phyloP scores from a whole-genome alignment of 495 filamentous ascomycete genomes.

The Articulospora tetracladia region DNA sequence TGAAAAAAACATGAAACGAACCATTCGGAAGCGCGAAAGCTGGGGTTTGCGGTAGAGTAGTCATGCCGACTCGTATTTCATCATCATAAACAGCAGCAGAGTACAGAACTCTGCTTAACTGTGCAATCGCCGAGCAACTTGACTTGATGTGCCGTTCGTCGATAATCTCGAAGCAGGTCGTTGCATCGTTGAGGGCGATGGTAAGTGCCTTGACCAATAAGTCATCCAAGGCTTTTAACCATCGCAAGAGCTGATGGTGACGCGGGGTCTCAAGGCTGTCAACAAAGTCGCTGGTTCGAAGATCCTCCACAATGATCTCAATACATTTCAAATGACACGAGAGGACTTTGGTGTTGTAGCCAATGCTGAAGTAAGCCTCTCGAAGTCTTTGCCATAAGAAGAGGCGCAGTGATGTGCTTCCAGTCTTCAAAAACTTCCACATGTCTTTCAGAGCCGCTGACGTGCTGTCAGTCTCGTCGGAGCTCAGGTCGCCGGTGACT shows the following conservation, averaged over 20 bases:
- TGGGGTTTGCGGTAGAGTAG: conserved; percentile 38
- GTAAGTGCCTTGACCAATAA: conserved; percentile 62
- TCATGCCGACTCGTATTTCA: conserved; percentile 69
- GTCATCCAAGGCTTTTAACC: conserved; percentile 74
- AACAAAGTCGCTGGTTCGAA: conserved; percentile 59
- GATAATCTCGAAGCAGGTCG: conserved; percentile 76
- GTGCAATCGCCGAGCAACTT: conserved; percentile 63
- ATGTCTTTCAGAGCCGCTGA: conserved; percentile 62
- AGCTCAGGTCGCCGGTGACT: conserved; percentile 8
- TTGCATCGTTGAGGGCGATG: conserved; percentile 57
- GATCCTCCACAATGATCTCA: conserved; percentile 71
- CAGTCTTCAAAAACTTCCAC: conserved; percentile 75
- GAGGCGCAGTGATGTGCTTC: conserved; percentile 74
- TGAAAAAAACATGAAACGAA: conserved; percentile 45
- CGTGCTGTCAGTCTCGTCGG: conserved; percentile 32
- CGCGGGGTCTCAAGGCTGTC: conserved; percentile 59
- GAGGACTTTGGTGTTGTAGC: conserved; percentile 80
- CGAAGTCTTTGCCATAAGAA: conserved; percentile 85
- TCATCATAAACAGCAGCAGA: conserved; percentile 78
- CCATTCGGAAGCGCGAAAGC: conserved; percentile 31
- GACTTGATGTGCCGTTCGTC: conserved; percentile 70
- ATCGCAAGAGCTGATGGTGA: conserved; percentile 62
- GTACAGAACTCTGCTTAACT: conserved; percentile 68
- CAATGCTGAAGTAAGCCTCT: conserved; percentile 79
- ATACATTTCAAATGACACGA: conserved; percentile 82